Conservation (phyloP, 257 asterid genomes). For the Osmanthus fragrans region DNA sequence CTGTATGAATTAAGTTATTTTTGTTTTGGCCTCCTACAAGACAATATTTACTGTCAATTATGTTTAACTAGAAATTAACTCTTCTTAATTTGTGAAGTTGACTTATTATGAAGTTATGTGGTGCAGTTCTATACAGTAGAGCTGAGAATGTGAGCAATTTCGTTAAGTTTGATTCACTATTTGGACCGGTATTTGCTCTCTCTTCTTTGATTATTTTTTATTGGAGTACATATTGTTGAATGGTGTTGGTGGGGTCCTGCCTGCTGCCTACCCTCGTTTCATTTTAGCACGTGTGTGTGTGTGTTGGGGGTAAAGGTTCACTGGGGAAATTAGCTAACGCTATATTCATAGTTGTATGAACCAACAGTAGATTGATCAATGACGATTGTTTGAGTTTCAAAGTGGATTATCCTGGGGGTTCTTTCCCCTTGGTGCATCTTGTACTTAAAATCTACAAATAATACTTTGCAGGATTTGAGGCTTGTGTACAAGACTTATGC, state of each 20-base stretch:
- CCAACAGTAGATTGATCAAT: neutral
- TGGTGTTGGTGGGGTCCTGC: too few species aligned
- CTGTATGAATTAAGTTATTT: neutral
- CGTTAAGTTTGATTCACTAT: constrained; percentile 71
- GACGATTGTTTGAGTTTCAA: neutral
- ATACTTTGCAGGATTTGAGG: constrained; percentile 60
- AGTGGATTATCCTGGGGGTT: neutral
- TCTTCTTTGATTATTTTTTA: neutral
- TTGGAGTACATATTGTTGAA: too few species aligned
- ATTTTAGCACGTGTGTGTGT: too few species aligned
- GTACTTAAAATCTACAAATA: neutral
- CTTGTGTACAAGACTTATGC: constrained; percentile 91
- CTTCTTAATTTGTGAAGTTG: neutral
- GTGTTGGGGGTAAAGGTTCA: too few species aligned
- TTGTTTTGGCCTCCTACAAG: neutral
- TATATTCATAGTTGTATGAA: too few species aligned
- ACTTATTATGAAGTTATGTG: constrained; percentile 7
- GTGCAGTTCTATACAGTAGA: constrained; percentile 80
- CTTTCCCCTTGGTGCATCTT: too few species aligned
- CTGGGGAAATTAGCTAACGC: too few species aligned
- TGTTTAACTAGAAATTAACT: neutral
- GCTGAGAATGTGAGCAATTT: constrained; percentile 84
- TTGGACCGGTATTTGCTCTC: constrained; percentile 55
- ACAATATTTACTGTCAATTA: neutral
- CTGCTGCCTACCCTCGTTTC: too few species aligned